Evolutionary conservation across 2,329 filamentous ascomycete species (phyloP).

Genomic region (Colletotrichum orchidophilum): DNA sequence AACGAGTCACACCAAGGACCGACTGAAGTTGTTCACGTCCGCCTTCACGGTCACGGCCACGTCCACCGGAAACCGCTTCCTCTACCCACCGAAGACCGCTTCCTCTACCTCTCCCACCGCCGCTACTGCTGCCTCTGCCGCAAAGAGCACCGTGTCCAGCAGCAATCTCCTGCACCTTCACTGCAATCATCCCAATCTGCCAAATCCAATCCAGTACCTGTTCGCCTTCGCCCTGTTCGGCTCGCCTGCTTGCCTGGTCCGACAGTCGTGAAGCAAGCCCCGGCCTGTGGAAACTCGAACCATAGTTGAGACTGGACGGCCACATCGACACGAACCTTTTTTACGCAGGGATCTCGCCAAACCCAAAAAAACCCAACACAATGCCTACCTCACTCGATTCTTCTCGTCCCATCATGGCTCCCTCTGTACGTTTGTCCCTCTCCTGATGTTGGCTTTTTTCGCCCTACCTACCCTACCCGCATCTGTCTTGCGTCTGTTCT

Average conservation of each 20-base stretch:
- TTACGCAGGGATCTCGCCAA: slow-evolving; percentile 23
- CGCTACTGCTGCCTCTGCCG: not conserved
- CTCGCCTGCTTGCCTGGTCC: slow-evolving; percentile 9
- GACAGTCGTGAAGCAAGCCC: slow-evolving; percentile 33
- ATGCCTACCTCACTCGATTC: slow-evolving; percentile 71
- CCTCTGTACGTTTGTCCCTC: slow-evolving; percentile 60
- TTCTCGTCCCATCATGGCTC: slow-evolving; percentile 69
- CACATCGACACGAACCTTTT: slow-evolving; percentile 27
- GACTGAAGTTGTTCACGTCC: not conserved
- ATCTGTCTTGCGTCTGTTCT: slow-evolving; percentile 9
- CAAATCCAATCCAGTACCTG: not conserved
- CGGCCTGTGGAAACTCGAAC: slow-evolving; percentile 32
- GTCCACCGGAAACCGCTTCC: not conserved
- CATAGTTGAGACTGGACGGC: slow-evolving; percentile 24
- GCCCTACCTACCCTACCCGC: not conserved
- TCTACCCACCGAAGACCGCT: not conserved
- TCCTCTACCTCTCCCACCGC: not conserved
- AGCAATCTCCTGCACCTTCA: not conserved
- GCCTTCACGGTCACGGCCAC: not conserved
- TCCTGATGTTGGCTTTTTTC: slow-evolving; percentile 16
- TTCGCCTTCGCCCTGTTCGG: slow-evolving; percentile 6
- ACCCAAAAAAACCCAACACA: slow-evolving; percentile 32
- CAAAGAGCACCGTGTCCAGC: not conserved
- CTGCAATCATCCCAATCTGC: slow-evolving; percentile 6
- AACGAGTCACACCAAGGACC: not conserved